Conservation (phyloP, 2,329 filamentous ascomycete genomes). For the Talaromyces sp. region DNA sequence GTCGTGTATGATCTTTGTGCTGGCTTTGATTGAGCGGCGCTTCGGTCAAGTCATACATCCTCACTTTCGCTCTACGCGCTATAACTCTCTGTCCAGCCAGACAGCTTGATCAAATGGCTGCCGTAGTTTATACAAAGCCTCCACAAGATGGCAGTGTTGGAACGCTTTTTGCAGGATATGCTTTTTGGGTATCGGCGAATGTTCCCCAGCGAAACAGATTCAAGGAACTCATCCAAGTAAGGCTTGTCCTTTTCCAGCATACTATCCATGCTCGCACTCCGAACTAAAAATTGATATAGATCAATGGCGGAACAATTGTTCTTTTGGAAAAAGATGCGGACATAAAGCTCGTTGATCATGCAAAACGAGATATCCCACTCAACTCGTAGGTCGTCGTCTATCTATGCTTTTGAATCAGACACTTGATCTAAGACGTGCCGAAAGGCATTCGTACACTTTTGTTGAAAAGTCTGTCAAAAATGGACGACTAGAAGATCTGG, state of each 20-base stretch:
- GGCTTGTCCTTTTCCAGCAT: constrained; percentile 1
- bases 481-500: constrained; percentile 47
- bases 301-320: constrained; percentile 55
- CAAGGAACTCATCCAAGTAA: constrained; percentile 47
- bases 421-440: neutral
- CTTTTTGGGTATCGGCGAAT: constrained; percentile 57
- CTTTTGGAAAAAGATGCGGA: constrained; percentile 54
- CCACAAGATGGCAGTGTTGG: constrained; percentile 11
- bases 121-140: constrained; percentile 14
- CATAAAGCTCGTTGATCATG: constrained; percentile 57
- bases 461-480: constrained; percentile 53
- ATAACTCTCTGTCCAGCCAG: neutral
- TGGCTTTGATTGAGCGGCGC: neutral
- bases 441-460: constrained; percentile 55
- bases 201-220: constrained; percentile 50
- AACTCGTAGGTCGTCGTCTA: constrained; percentile 42
- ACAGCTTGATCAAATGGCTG: constrained; percentile 4
- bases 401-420: neutral
- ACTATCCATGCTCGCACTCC: neutral
- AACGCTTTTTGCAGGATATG: constrained; percentile 51
- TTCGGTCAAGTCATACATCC: neutral
- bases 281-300: constrained; percentile 26
- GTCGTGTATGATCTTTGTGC: neutral
- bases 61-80: neutral
- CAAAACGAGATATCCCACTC: constrained; percentile 47